Conservation (phyloP, 352 stramenopile genomes). For the Pythium diclinum region DNA sequence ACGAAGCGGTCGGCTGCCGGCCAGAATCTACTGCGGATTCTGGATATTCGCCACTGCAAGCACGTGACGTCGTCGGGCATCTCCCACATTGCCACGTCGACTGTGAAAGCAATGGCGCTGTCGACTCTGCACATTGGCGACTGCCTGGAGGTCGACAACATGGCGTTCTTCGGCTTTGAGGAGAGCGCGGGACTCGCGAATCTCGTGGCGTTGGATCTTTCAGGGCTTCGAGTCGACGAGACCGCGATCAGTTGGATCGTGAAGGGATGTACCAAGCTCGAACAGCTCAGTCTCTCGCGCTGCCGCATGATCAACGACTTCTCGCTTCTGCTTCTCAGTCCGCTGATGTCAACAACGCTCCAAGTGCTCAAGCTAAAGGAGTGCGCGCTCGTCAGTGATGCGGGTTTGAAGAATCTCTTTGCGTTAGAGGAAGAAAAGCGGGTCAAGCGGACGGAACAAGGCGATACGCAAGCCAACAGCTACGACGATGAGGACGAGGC, state of each 20-base stretch:
- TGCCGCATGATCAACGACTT: constrained; percentile 58
- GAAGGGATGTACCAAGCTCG: constrained; percentile 43
- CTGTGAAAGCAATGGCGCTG: constrained; percentile 32
- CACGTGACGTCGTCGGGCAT: constrained; percentile 62
- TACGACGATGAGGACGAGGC: constrained; percentile 32
- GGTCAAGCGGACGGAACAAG: background rate
- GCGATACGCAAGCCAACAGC: background rate
- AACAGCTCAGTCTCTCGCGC: constrained; percentile 45
- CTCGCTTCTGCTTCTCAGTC: constrained; percentile 47
- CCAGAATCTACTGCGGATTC: constrained; percentile 22
- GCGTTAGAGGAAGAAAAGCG: constrained; percentile 19
- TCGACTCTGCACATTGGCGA: constrained; percentile 41
- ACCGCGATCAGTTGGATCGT: constrained; percentile 69
- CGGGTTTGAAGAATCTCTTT: constrained; percentile 51
- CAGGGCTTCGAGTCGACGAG: constrained; percentile 52
- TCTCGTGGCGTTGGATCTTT: constrained; percentile 39
- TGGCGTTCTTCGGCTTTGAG: constrained; percentile 78
- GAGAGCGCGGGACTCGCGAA: constrained; percentile 31
- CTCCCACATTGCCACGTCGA: constrained; percentile 44
- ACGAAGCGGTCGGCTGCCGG: constrained; percentile 36
- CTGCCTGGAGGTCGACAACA: constrained; percentile 58
- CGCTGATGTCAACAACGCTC: constrained; percentile 32
- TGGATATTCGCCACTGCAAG: constrained; percentile 65
- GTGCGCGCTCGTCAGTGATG: constrained; percentile 43
- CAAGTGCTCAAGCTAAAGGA: constrained; percentile 43